Percentiles rank a stretch among this genome's conserved stretches.
Evolutionary conservation across 202 grass and related monocot genomes (phyloP).

Genomic region (Bolboschoenoplectus hybrid): DNA sequence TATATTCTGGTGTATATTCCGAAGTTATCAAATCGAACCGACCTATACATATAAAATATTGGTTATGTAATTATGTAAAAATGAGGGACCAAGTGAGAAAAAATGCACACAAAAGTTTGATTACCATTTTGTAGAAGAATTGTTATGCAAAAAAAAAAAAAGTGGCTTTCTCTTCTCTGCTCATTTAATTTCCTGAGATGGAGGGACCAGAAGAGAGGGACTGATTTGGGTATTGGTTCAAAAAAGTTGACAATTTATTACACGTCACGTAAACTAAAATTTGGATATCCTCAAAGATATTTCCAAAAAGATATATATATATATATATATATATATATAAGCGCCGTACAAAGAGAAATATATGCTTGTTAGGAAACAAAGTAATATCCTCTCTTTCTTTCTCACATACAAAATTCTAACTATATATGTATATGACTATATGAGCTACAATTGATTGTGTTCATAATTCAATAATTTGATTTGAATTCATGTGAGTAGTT

Average conservation of each 20-base stretch:
- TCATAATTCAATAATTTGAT: too few species aligned
- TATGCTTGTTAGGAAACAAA: background rate
- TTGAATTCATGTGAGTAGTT: too few species aligned
- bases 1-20: too few species aligned
- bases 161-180: background rate
- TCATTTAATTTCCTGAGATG: background rate
- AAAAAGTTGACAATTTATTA: background rate
- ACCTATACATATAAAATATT: background rate
- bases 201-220: background rate
- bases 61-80: background rate
- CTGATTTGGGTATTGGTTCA: background rate
- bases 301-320: background rate
- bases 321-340: background rate
- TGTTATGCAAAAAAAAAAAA: background rate
- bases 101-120: background rate
- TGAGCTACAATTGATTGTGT: too few species aligned
- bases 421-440: too few species aligned
- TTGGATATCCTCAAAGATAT: background rate
- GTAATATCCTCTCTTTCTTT: too few species aligned
- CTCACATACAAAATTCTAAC: too few species aligned
- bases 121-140: background rate
- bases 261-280: slow-evolving; percentile 30
- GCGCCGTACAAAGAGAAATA: background rate
- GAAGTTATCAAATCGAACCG: too few species aligned
- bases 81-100: background rate